These are phyloP conservation scores for Pseudogymnoascus destructans DNA, from an alignment of 2,329 filamentous ascomycete species.

Conservation along the genomic window DNA sequence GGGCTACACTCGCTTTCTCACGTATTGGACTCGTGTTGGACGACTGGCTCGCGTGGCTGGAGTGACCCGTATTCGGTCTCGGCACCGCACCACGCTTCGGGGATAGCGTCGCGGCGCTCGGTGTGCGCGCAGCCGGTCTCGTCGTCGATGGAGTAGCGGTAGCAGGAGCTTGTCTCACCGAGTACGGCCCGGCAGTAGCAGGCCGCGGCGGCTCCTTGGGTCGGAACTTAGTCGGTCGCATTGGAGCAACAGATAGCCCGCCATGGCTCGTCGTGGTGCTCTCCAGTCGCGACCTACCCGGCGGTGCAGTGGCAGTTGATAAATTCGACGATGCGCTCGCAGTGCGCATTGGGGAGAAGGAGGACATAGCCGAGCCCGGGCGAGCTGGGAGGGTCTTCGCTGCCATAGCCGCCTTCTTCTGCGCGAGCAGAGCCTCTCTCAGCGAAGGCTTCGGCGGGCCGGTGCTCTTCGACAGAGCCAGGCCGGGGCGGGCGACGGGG, in stretches of 20 bases:
- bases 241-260: constrained; percentile 50
- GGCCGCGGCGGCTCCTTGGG: constrained; percentile 44
- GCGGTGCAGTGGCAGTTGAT: constrained; percentile 26
- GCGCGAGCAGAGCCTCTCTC: constrained; percentile 71
- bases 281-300: constrained; percentile 32
- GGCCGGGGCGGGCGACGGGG: constrained; percentile 37
- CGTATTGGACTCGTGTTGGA: constrained; percentile 32
- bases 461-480: constrained; percentile 51
- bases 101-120: constrained; percentile 34
- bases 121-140: constrained; percentile 35
- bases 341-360: constrained; percentile 40
- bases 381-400: constrained; percentile 40
- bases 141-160: constrained; percentile 25
- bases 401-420: constrained; percentile 51
- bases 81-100: constrained; percentile 24
- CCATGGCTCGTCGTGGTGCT: constrained; percentile 30
- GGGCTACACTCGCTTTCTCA: constrained; percentile 23
- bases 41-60: constrained; percentile 23
- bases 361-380: constrained; percentile 51
- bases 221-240: constrained; percentile 41
- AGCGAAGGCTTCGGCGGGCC: constrained; percentile 49
- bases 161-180: constrained; percentile 32
- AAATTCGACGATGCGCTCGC: constrained; percentile 27
- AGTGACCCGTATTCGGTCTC: constrained; percentile 27
- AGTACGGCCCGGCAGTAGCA: constrained; percentile 53